Evolutionary conservation across 2,329 filamentous ascomycete species (phyloP), one percentile per base, ranked within the genome.

Genomic region (Blastomyces emzantsi): DNA sequence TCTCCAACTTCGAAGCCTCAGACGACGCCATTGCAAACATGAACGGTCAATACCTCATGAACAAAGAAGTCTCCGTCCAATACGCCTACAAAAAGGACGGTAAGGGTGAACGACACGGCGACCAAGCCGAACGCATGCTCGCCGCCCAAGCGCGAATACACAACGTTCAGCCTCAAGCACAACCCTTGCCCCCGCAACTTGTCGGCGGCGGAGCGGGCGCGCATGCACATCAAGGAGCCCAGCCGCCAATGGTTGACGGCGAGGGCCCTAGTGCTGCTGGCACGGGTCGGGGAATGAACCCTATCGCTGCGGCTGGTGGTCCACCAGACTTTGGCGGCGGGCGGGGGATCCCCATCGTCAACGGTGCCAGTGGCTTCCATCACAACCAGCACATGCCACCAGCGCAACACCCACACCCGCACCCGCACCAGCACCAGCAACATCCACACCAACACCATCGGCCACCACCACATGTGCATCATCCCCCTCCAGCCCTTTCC

Each of bases 21-120:
- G 94, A 99, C 72, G 88, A 90, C 66, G 92, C 94, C 52, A 90
- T 96, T 67, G 84, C 87, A 68, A 94, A 93, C 74, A 92, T 99
- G 89, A 90, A 96, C 74, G 91, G 91, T 61, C 92, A 97, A 79
- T 97, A 94, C 77, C 85, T 99, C 65, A 92, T 96, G 82, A 96
- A 94, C 81, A 96, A 96, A 79, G 90, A 96, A 76, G 89, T 97
- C 70, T 90, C 89, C 2, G 94, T 99, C 55, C 93, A 97, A 77
- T 99, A 97, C 76, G 94, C 94, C 49, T 97, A 96, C 84, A 99
- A 99, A 83, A 97, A 97, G 78, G 94, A 99, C 72, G 94, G 94
- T 69, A 96, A 96, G 79, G 93, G 93, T 70, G 93, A 97, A 79
- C 83, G 94, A 64, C 94, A 99, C 74, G 94, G 94, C 70, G 94